Base-by-base conservation (phyloP, 768 basidiomycete species). In the Phallus indusiatus region DNA sequence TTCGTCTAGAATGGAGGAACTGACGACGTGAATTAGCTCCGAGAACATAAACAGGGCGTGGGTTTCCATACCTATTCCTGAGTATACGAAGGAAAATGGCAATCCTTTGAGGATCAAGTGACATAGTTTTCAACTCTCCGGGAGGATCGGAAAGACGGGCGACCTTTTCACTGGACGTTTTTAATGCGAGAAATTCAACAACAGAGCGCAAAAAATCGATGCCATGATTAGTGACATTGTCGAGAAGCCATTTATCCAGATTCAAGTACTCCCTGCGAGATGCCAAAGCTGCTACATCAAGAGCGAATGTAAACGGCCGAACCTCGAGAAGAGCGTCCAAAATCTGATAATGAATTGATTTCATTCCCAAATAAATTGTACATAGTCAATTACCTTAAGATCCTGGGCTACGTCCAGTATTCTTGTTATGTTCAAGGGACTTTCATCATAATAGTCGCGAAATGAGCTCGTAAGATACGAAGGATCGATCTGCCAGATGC, bases 331-430 rank as follows among this genome's bases (percentile, higher is more conserved):
- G 77, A n/a, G 90, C 81, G 68, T 95, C 94, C 52, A 98, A 78
- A 62, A 96, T 94, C 90, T 93, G 63, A n/a, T 53, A 60, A 58
- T 20, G 21, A 4, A 14, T 36, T 20, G 54, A 58, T 7, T 5
- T 51, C 8, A 20, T 17, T 28, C 28, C 28, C 18, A 60, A 56
- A 61, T 21, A 34, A 20, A 49, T 9, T 56, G 48, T 24, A 56
- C 42, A 18, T 22, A 47, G 37, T 14, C 70, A 4, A 79, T 64
- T 67, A 88, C 94, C 77, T 95, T 94, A 60, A 97, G 78, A 67
- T 97, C 94, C 69, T 94, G 91, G 10, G 92, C 94, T 24, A 97
- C 89, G 67, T 99, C 96, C 54, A 98, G 75, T 51, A 99, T 94
- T 42, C 94, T 80, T 16, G 92, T 93, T 56, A 98, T 91, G 68